Evolutionary conservation across 805 yeast species (phyloP).

Genomic region (Scheffersomyces coipomensis): DNA sequence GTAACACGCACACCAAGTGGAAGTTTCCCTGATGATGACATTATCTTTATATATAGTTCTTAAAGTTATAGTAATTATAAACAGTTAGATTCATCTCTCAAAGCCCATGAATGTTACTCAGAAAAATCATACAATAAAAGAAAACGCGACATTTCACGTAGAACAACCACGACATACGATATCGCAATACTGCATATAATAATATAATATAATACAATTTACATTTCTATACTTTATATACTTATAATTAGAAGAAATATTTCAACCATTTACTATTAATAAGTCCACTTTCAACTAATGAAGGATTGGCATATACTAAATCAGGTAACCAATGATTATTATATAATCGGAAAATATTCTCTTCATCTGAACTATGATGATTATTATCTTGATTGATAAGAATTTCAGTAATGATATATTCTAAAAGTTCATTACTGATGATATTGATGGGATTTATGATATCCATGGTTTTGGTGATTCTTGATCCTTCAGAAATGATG

Average conservation of each 20-base stretch:
- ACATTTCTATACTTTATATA: background rate
- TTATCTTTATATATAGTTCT: too few species aligned
- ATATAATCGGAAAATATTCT: constrained; percentile 32
- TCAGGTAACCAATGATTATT: constrained; percentile 41
- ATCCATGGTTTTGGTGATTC: constrained; percentile 11
- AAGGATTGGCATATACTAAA: constrained; percentile 39
- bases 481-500: constrained; percentile 15
- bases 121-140: too few species aligned
- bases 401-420: constrained; percentile 23
- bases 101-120: too few species aligned
- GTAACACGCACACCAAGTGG: constrained; percentile 44
- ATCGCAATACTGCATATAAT: too few species aligned
- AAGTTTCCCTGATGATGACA: constrained; percentile 27
- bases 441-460: constrained; percentile 23
- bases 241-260: constrained; percentile 26
- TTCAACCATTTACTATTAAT: constrained; percentile 36
- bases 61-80: too few species aligned
- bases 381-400: constrained; percentile 23
- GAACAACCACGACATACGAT: too few species aligned
- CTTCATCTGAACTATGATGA: constrained; percentile 8
- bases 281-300: constrained; percentile 32
- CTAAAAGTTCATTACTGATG: constrained; percentile 33
- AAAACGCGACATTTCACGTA: too few species aligned
- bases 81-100: too few species aligned
- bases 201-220: background rate